Evolutionary conservation across 345 rosid species (phyloP), one percentile per base, ranked within the genome.

Genomic region (Populus simonii): DNA sequence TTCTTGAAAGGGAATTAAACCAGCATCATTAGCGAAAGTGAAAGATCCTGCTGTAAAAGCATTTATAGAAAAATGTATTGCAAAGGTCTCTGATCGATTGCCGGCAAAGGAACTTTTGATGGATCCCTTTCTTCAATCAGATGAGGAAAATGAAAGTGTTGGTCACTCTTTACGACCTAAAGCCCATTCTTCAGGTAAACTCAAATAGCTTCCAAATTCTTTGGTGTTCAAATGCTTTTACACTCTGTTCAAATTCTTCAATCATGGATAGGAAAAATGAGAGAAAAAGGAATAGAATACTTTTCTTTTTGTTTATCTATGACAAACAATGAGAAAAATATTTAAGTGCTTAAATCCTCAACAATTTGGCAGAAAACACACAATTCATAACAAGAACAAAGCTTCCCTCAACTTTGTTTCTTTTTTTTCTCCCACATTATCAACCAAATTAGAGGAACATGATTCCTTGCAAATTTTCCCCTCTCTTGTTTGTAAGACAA

Each of bases 31-130:
- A 85, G 88, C 85, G 38, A 96, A 90, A 80, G 98, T 96, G 84
- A 83, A 79, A 65, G 90, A 93, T 83, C 86, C 84, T 17, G 84
- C 83, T 39, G 93, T 93, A 57, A 89, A 78, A 86, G 80, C 80
- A 66, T 96, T 96, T 83, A 93, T 96, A 78, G 97, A 90, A 84
- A 96, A 96, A 85, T 96, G 99, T 75, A 91, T 93, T 59, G 87
- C 97, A 22, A 87, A 83, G 51, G 98, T 88, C 74, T 87, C 97
- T 17, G 87, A 88, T 22, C 91, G 98, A 65, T 82, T 92, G 78
- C 74, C 96, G 7, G 98, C 99, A 43, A 89, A 85, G 86, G 93
- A 96, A 80, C 98, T 93, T 74, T 80, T 96, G 82, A 86, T 84
- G 88, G 97, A 96, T 86, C 93, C 95, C 49, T 96, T 96, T 86